Evolutionary conservation across 2,329 filamentous ascomycete species (phyloP).

Genomic region (Fusarium sp.): DNA sequence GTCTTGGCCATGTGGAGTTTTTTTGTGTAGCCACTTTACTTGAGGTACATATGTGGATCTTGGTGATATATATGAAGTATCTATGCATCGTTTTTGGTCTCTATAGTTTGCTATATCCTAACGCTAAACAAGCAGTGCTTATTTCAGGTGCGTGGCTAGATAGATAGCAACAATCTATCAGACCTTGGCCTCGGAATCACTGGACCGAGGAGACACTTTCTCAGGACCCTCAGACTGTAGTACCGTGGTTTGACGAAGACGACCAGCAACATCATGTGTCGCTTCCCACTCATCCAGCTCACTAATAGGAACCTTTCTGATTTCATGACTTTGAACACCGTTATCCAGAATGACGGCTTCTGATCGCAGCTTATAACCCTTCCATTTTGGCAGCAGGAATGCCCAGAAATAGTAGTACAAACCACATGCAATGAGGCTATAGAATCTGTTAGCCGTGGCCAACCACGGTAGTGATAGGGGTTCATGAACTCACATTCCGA

Average conservation of each 20-base stretch:
- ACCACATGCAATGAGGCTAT: constrained; percentile 66
- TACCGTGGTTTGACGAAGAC: background rate
- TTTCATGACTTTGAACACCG: constrained; percentile 57
- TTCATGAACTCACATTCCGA: constrained; percentile 70
- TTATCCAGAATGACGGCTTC: constrained; percentile 65
- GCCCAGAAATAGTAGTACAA: constrained; percentile 74
- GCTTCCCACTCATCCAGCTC: constrained; percentile 70
- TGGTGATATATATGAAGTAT: background rate
- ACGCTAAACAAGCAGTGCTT: background rate
- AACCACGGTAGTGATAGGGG: too few relatives aligned
- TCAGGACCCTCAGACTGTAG: background rate
- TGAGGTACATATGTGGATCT: background rate
- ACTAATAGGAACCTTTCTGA: constrained; percentile 68
- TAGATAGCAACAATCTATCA: background rate
- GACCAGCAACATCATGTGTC: constrained; percentile 67
- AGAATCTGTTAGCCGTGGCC: background rate
- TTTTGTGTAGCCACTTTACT: background rate
- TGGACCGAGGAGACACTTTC: background rate
- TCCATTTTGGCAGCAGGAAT: constrained; percentile 65
- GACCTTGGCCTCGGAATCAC: background rate
- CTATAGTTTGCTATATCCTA: background rate
- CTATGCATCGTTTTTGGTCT: background rate
- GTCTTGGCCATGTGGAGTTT: background rate
- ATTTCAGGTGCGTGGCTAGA: background rate
- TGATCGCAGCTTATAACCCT: constrained; percentile 67